These are phyloP conservation scores for Ophiostoma sp. DNA, from an alignment of 2,329 filamentous ascomycete genomes.

Conservation along the genomic window DNA sequence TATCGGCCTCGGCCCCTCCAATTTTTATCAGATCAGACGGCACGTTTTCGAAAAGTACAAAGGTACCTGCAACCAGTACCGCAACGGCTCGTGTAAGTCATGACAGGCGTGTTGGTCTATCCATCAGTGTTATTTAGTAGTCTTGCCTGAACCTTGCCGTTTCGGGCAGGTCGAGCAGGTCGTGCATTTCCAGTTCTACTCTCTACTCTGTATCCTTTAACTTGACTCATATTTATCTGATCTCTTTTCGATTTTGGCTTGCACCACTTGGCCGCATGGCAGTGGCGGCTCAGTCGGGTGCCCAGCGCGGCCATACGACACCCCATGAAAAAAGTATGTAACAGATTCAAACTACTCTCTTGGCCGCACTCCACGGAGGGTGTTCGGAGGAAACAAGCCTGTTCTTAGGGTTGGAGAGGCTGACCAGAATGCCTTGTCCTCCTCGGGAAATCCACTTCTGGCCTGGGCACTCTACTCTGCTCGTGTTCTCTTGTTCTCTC, in stretches of 20 bases:
- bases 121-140: neutral
- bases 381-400: conserved; percentile 2
- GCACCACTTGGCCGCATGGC: neutral
- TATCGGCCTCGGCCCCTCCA: conserved; percentile 9
- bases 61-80: neutral
- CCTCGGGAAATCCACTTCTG: conserved; percentile 16
- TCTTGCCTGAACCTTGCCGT: neutral
- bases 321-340: conserved; percentile 9
- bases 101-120: conserved; percentile 3
- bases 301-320: neutral
- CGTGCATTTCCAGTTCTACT: no score
- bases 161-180: neutral
- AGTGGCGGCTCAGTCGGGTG: no score
- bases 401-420: neutral
- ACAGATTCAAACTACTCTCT: neutral
- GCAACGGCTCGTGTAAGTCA: conserved; percentile 5
- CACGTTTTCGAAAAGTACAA: neutral
- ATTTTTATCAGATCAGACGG: conserved; percentile 22
- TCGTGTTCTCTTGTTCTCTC: no score
- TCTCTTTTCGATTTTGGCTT: no score
- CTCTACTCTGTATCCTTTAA: neutral
- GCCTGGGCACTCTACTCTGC: no score
- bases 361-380: neutral
- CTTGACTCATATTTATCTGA: neutral
- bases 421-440: neutral